Conservation (phyloP, 2,329 filamentous ascomycete genomes). For the Claviceps humidiphila region DNA sequence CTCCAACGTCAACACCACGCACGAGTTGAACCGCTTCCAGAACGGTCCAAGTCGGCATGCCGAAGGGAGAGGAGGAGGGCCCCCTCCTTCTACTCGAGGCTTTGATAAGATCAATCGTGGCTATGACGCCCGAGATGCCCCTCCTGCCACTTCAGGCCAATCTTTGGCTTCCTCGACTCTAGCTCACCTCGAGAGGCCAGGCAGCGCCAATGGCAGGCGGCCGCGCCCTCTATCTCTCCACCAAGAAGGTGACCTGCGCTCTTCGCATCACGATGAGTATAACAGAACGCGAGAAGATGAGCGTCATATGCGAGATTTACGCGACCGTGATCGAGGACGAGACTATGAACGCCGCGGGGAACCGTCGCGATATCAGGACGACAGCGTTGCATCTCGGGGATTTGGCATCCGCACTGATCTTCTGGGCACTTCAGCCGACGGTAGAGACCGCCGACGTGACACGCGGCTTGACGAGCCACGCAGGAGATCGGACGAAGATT, state of each 20-base stretch:
- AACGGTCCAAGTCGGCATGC: conserved; percentile 22
- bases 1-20: conserved; percentile 32
- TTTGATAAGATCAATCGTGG: conserved; percentile 53
- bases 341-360: conserved; percentile 21
- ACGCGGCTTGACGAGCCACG: conserved; percentile 16
- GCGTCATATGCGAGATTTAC: conserved; percentile 26
- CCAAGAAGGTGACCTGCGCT: conserved; percentile 33
- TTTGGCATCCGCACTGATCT: conserved; percentile 37
- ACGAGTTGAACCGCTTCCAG: conserved; percentile 31
- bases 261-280: conserved; percentile 32
- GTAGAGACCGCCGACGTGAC: conserved; percentile 24
- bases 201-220: conserved; percentile 10
- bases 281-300: conserved; percentile 37
- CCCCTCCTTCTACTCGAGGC: conserved; percentile 56
- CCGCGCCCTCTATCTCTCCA: conserved; percentile 38
- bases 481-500: conserved; percentile 19
- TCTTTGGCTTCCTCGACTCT: conserved; percentile 20
- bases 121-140: conserved; percentile 32
- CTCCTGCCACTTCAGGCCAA: conserved; percentile 27
- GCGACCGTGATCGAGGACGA: conserved; percentile 15
- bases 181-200: conserved; percentile 8
- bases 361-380: conserved; percentile 29
- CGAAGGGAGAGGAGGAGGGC: conserved; percentile 35
- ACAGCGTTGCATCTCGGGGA: conserved; percentile 32
- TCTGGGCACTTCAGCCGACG: conserved; percentile 26